Base-by-base conservation (phyloP, 164 flowering plant genomes). In the Piper betle region DNA sequence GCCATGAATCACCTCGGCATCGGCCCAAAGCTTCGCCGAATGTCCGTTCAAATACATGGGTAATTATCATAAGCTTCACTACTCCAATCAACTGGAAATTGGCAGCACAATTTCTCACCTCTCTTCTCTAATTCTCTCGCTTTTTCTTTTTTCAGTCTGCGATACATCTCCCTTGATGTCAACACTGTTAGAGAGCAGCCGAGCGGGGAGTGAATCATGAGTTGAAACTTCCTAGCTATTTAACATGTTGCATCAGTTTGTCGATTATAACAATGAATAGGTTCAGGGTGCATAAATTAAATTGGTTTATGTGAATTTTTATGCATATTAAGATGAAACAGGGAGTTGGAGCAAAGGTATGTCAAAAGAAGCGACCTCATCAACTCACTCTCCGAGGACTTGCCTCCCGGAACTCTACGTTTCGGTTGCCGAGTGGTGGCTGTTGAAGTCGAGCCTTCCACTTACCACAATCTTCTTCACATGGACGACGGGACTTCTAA, bases 1-100 rank as follows among this genome's bases (percentile, higher is more conserved):
- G 85, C 83, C 2, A 77, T 81, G 5, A 73, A 78, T 58, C 70
- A 75, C 37, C 79, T 81, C 16, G 78, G 83, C 19, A 69, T 81
- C 20, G 80, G 62, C 40, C 46, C 61, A 2, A 60, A 39, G 16
- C 78, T 81, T n/a, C 63, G 76, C 46, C 62, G 43, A 15, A 75
- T 73, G 46, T 57, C 85, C 42, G 8, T 71, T 61, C 70, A 53
- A 8, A 5, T 80, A 53, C 57, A 33, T 3, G 13, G 42, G 82
- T 77, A 73, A 43, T n/a, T n/a, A n/a, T n/a, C n/a, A n/a, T n/a
- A n/a, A n/a, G n/a, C n/a, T n/a, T 10, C 50, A 19, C 11, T 1
- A 12, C 18, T 5, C 40, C 12, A 18, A 19, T 13, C 59, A 53
- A 53, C 56, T 53, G 12, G 12, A 41, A 41, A 4, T 41, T 4